Base-by-base conservation (phyloP, 1,139 yeast species). In the Kazachstania sp. region DNA sequence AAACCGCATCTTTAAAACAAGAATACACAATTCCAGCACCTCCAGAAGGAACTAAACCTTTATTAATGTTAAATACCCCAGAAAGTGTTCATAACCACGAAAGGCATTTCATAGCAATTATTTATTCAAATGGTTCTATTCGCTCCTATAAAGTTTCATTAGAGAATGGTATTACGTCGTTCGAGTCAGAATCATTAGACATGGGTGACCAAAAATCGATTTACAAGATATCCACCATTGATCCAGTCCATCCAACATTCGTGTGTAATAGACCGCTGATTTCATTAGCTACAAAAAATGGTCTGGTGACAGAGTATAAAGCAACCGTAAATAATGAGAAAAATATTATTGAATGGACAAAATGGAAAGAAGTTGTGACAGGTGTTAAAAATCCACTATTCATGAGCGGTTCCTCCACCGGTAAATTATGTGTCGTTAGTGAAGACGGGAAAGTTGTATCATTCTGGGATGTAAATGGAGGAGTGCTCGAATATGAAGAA, bases 391-490 rank as follows among this genome's bases (percentile, higher is more conserved):
- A 75, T 38, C 76, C 84, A 1, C 65, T 76, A 12, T 71, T 71
- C 44, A 72, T 86, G 1, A 79, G 83, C 45, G 95, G 88, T 0
- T 84, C 95, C 0, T 79, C 92, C 0, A 77, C 83, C 19, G 77
- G 80, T 45, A 86, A 85, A 55, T 69, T 86, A 44, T 95, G 95
- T 1, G 72, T 88, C 12, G 79, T 85, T 12, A 81, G 79, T 60
- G 71, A 71, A 11, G 51, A 70, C 0, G 77, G 79, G 1, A 66
- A 66, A 34, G 71, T 70, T 39, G 64, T 90, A 43, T 70, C 81
- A 1, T 78, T 90, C 19, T 90, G 95, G 95, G 95, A 88, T 64
- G 71, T 81, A 32, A 73, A 73, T 39, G 72, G 83, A 34, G 78
- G 81, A 4, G 78, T 85, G 2, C 65, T 86, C 45, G 97, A 88